Evolutionary conservation across 768 basidiomycete genomes (phyloP), one percentile per base, ranked within the genome.

Genomic region (Mycena chlorophos): DNA sequence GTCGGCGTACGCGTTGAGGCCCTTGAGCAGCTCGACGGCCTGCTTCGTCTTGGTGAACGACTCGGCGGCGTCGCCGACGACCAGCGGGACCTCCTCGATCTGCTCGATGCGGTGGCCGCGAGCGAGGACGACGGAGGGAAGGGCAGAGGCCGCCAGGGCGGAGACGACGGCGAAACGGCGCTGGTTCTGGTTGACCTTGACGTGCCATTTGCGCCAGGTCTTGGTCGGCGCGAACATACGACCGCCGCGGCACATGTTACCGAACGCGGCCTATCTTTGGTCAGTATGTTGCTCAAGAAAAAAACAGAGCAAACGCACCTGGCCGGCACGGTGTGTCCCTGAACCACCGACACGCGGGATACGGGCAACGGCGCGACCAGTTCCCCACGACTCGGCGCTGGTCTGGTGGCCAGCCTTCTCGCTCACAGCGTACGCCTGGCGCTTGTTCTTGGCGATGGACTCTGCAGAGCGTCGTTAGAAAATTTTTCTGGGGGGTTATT

Each of bases 221-320:
- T 97, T 98, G 78, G 96, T 98, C 17, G 97, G 97, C 26, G 96
- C 96, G 77, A 99, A 98, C 97, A 99, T 98, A 71, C 97, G 94
- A 81, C 97, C 97, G 71, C 97, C 96, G 75, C 97, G 91, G 83
- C 96, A 98, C 97, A 99, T 98, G 89, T 98, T 98, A 70, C 97
- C 97, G 79, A 98, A 98, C 28, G 97, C 97, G 73, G 93, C 97
- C 89, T 96, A 53, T 55, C 37, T 66, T 45, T 49, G 52, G 50
- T 34, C 39, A 26, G 3, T 27, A 37, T 31, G 20, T 19, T 38
- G 23, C 37, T 6, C 28, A 6, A 8, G 19, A 5, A 22, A 20
- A 29, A 2, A 50, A 31, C 14, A n/a, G n/a, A 30, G 23, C 8
- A 16, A 20, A 68, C 81, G 58, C 61, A 89, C 89, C 85, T 95